Evolutionary conservation across 768 basidiomycete genomes (phyloP).

Genomic region (Rhodosporidiobolus odoratus): DNA sequence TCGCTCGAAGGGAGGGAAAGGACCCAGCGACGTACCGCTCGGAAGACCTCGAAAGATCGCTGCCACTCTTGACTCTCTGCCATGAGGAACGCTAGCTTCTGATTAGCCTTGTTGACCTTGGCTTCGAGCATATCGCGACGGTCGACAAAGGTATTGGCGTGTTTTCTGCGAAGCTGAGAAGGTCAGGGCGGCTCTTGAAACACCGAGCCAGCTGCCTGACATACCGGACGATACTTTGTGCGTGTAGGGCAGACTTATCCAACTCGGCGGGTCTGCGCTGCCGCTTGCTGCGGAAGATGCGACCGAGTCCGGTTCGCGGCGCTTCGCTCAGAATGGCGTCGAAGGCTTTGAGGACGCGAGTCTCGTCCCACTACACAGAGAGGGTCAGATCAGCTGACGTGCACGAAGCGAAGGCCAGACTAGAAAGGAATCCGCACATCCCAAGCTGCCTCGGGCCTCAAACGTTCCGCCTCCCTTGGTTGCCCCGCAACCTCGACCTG

Average conservation of each 20-base stretch:
- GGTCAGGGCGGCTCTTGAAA: neutral
- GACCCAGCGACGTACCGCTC: neutral
- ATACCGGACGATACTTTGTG: conserved; percentile 26
- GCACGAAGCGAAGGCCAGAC: neutral
- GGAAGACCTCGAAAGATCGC: conserved; percentile 13
- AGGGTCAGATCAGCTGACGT: neutral
- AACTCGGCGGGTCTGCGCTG: neutral
- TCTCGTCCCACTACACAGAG: conserved; percentile 27
- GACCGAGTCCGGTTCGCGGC: conserved; percentile 5
- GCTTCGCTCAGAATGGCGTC: conserved; percentile 14
- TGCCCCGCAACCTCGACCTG: conserved; percentile 26
- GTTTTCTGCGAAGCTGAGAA: conserved; percentile 47
- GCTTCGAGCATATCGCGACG: conserved; percentile 58
- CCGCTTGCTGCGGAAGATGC: conserved; percentile 6
- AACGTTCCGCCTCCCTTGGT: conserved; percentile 23
- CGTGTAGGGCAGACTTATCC: conserved; percentile 14
- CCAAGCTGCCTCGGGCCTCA: conserved; percentile 26
- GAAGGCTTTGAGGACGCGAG: conserved; percentile 7
- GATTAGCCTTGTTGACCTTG: conserved; percentile 9
- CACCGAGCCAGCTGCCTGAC: neutral
- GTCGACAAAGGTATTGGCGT: conserved; percentile 90
- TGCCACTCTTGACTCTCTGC: conserved; percentile 17
- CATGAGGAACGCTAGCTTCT: conserved; percentile 13
- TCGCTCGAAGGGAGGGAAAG: too few species aligned
- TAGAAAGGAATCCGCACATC: neutral